Evolutionary conservation across 352 stramenopile species (phyloP), one percentile per base, ranked within the genome.

Genomic region (Globisporangium barbulae): DNA sequence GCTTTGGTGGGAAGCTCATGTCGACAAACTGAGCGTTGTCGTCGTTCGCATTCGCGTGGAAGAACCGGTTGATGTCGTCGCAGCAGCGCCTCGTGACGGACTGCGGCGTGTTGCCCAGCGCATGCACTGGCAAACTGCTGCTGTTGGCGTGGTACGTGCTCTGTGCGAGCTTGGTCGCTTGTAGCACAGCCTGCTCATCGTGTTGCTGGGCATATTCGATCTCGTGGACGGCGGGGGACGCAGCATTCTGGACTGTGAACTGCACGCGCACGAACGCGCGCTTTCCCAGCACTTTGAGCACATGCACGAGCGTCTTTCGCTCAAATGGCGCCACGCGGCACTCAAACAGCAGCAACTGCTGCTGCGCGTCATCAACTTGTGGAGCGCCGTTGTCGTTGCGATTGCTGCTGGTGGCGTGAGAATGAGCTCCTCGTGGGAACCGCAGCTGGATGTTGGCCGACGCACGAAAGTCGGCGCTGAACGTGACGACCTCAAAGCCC

Each of bases 231-330:
- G 37, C 19, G n/a, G 17, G 47, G 5, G 39, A 22, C 0, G 2
- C 22, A n/a, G 31, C 52, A 0, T 65, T 31, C 6, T 64, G 13
- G 5, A 71, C 13, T 2, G 54, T 12, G 60, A 82, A 89, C 5
- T 75, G 59, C 21, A 83, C 79, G 25, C 74, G 74, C 44, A 89
- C 78, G 62, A 78, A 77, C 10, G 77, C 79, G 17, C 75, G 70
- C 22, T 74, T 69, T 0, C 53, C 47, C 0, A 45, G 39, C 22
- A 21, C 58, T 31, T 72, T 80, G 17, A 71, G 22, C 9, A 83
- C 68, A 19, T 73, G 55, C n/a, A 67, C 69, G n/a, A 80, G 37
- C 28, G 71, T 58, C 5, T 61, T 65, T 0, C 74, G 64, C 62
- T 84, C 74, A 31, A 88, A 69, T 13, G 80, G 78, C 12, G 55